Base-by-base conservation (phyloP, 768 basidiomycete species). In the Pilatotrama ljubarskyi region DNA sequence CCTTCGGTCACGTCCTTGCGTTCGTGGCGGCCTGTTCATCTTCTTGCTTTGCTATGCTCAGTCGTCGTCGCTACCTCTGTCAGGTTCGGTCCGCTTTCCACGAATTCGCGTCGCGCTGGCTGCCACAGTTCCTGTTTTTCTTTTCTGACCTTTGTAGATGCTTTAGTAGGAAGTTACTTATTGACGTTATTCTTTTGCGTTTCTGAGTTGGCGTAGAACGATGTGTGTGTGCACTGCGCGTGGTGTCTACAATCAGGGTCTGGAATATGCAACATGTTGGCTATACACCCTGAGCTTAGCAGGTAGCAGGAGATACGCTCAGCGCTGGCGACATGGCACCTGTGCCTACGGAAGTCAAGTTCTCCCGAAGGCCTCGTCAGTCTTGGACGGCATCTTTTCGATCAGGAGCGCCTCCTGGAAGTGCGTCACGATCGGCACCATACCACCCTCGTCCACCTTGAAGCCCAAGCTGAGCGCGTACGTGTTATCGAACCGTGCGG, bases 391-490 rank as follows among this genome's bases (percentile, higher is more conserved):
- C n/a, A n/a, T n/a, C n/a, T n/a, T n/a, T n/a, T n/a, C n/a, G n/a
- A n/a, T n/a, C n/a, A n/a, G n/a, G 6, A 74, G 61, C 55, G 72
- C 66, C 60, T 68, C 65, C 65, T 73, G 67, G 55, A 80, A 80
- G 54, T 64, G 71, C 44, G 69, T 66, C n/a, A 80, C 75, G 26
- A 81, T 70, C 11, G 75, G 74, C 46, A 76, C 76, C 74, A 81
- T 80, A 1, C 80, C 79, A 14, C 77, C 79, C 60, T 77, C 71
- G 63, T 82, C 80, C 13, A 72, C 75, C n/a, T 66, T 47, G 53
- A 80, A 81, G 1, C 80, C 80, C 14, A 82, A 67, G 13, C 71
- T 69, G 17, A 80, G 64, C 24, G 80, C 72, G 55, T 79, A 80
- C 6, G 74, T 55, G 58, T 78, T 79, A 54, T 82, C 79, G 55